Evolutionary conservation across 495 filamentous ascomycete genomes (phyloP).

Genomic region (Aspergillus asperescens): DNA sequence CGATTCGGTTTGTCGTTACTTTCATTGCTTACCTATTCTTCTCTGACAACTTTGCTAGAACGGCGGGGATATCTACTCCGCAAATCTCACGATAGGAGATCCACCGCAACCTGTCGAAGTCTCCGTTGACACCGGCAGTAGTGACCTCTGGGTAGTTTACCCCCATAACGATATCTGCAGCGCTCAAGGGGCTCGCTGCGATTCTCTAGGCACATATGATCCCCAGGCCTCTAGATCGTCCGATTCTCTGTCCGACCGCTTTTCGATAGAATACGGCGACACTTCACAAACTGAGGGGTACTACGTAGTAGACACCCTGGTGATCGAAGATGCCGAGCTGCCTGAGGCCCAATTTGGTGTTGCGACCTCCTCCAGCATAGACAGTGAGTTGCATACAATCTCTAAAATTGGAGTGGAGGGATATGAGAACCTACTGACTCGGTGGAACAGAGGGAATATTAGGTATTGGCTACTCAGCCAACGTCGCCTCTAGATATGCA

Average conservation of each 20-base stretch:
- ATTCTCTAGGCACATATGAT: conserved; percentile 44
- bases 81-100: conserved; percentile 64
- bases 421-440: not conserved
- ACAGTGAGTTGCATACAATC: conserved; percentile 18
- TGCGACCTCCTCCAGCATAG: conserved; percentile 57
- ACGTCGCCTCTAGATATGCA: not conserved
- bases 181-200: conserved; percentile 43
- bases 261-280: conserved; percentile 79
- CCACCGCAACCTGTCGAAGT: conserved; percentile 54
- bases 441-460: conserved; percentile 60
- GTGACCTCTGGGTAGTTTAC: conserved; percentile 64
- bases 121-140: conserved; percentile 71
- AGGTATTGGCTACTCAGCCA: conserved; percentile 65
- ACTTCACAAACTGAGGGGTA: conserved; percentile 64
- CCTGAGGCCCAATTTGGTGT: conserved; percentile 67
- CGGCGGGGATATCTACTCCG: conserved; percentile 43
- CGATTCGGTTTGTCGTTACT: not conserved
- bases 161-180: conserved; percentile 17
- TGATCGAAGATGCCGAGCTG: conserved; percentile 54
- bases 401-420: conserved; percentile 4
- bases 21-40: not conserved
- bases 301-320: conserved; percentile 70
- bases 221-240: conserved; percentile 64
- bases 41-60: not conserved
- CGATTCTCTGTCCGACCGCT: conserved; percentile 56